Base-by-base conservation (phyloP, 129 eudicot genomes). In the Centrapalus pauciflorus region DNA sequence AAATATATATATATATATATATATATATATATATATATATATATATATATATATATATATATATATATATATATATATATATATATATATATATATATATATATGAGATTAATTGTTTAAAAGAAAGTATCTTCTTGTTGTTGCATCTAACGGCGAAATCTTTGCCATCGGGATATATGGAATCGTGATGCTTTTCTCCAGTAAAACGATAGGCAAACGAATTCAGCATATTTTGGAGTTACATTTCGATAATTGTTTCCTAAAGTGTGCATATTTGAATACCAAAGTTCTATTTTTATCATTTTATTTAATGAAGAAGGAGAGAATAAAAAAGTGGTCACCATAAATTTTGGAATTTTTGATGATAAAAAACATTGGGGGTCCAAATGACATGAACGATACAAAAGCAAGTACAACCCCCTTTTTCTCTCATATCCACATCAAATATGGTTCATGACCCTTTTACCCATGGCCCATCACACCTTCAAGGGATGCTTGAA, bases 341-440 rank as follows among this genome's bases (percentile, higher is more conserved):
- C 64, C 51, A 28, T 74, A 66, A 45, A 30, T 55, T 55, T 65
- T 74, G 79, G 67, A 55, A 5, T n/a, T 66, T 65, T 65, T 56
- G 24, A 74, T 65, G 54, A 55, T 65, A 65, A 55, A 17, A 30
- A 33, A 24, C 41, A 25, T 28, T 28, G 33, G 59, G 51, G 72
- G 57, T 63, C 72, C 78, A 63, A 27, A 21, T 54, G 72, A 40
- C 21, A 55, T 55, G 28, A 65, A 48, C 21, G 50, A 64, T 37
- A 55, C 66, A 55, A 74, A 55, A 45, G 54, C 27, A 74, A 65
- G 79, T 74, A 74, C 61, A 66, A 74, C 38, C 56, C 54, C 60
- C 48, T 55, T 73, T 64, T n/a, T 64, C 59, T 73, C 72, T 54
- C 65, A 65, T 32, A 35, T 74, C 67, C 40, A 55, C 72, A 73